A percentile compares a stretch with the other conserved stretches of the same genome.
These are phyloP conservation scores for Potentilla sterilis DNA, from an alignment of 306 rosid genomes.

Conservation along the genomic window DNA sequence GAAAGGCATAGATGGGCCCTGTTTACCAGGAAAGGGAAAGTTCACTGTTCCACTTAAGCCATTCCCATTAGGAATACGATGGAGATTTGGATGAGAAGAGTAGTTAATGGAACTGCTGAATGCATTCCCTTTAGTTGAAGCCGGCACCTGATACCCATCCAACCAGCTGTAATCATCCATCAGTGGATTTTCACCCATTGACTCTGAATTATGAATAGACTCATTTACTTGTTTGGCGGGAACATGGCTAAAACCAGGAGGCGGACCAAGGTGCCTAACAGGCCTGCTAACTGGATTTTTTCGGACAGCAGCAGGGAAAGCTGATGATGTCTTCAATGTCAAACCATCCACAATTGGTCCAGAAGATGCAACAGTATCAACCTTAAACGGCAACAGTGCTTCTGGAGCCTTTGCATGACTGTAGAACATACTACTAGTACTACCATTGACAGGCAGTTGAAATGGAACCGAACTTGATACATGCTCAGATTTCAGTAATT, in stretches of 20 bases:
- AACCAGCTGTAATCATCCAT: constrained; percentile 96
- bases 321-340: constrained; percentile 34
- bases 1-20: constrained; percentile 52
- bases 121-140: constrained; percentile 48
- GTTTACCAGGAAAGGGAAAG: constrained; percentile 92
- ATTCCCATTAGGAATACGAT: constrained; percentile 41
- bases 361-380: constrained; percentile 42
- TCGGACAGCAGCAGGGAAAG: constrained; percentile 42
- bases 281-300: constrained; percentile 78
- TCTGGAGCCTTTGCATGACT: constrained; percentile 50
- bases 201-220: constrained; percentile 39
- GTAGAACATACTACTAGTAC: constrained; percentile 32
- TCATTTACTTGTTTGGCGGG: constrained; percentile 58
- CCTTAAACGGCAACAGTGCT: constrained; percentile 38
- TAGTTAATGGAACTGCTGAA: constrained; percentile 37
- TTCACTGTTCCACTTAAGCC: constrained; percentile 48
- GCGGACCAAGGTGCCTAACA: constrained; percentile 86
- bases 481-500: constrained; percentile 42
- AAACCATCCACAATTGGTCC: constrained; percentile 36
- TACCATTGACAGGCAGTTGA: constrained; percentile 45
- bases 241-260: constrained; percentile 81
- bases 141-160: constrained; percentile 91
- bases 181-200: constrained; percentile 49
- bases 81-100: constrained; percentile 44
- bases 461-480: constrained; percentile 43